Conservation (phyloP, 345 rosid genomes). For the Erysimum cheiranthoides region DNA sequence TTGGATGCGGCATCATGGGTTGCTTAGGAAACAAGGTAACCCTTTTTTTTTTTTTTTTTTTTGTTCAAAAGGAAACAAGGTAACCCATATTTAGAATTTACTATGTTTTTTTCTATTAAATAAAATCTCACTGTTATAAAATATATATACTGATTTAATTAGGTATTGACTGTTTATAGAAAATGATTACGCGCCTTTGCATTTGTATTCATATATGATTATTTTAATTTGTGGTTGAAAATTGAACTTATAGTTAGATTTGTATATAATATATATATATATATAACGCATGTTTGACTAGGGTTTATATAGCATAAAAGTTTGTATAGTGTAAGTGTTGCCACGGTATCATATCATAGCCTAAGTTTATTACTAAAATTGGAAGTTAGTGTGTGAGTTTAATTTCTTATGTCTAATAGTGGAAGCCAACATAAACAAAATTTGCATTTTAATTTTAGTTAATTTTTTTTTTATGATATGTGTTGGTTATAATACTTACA, state of each 20-base stretch:
- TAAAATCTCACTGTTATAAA: constrained; percentile 25
- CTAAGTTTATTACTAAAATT: background rate
- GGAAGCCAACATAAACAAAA: background rate
- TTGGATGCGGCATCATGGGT: constrained; percentile 85
- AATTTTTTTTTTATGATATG: background rate
- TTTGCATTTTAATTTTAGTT: background rate
- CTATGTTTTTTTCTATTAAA: background rate
- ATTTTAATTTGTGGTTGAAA: constrained; percentile 28
- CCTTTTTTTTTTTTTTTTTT: no score
- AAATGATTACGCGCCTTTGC: constrained; percentile 1
- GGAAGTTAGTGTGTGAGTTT: background rate
- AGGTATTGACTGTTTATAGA: constrained; percentile 38
- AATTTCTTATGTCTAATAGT: background rate
- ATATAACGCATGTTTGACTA: background rate
- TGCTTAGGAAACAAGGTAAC: constrained; percentile 84
- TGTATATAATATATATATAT: no score
- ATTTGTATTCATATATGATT: background rate
- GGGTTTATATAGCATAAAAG: background rate
- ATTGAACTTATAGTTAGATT: constrained; percentile 19
- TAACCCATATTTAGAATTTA: constrained; percentile 9
- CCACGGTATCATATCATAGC: no score
- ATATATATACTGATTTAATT: background rate
- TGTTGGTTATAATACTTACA: background rate
- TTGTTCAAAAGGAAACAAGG: constrained; percentile 92
- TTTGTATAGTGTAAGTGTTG: background rate